phyloP scores from a whole-genome alignment of 257 asterid genomes.

The Solanum bulbocastanum region DNA sequence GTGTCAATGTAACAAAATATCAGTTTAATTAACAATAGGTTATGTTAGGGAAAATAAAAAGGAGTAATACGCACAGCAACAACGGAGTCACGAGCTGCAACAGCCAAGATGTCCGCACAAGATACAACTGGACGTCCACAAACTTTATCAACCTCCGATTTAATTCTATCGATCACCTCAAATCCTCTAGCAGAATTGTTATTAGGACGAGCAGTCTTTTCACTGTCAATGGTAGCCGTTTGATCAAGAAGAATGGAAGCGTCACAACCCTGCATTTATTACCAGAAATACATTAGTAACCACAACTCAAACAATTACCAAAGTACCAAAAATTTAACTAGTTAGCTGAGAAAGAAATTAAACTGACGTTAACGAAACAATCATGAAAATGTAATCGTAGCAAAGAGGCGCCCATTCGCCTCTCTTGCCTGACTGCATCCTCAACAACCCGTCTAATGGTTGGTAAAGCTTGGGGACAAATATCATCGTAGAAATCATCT shows the following conservation, averaged over 20 bases:
- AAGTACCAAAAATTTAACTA: neutral
- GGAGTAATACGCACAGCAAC: too few species aligned
- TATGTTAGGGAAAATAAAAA: too few species aligned
- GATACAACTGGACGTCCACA: constrained; percentile 33
- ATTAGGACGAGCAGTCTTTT: constrained; percentile 5
- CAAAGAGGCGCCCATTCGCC: too few species aligned
- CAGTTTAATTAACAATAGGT: too few species aligned
- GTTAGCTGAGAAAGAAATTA: too few species aligned
- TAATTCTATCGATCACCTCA: constrained; percentile 41
- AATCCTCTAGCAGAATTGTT: constrained; percentile 34
- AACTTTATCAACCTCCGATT: constrained; percentile 19
- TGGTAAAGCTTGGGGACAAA: too few species aligned
- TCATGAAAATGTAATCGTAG: too few species aligned
- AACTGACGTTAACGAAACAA: too few species aligned
- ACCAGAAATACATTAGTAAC: neutral
- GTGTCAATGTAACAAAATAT: too few species aligned
- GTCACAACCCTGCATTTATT: constrained; percentile 34
- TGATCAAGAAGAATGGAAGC: constrained; percentile 35
- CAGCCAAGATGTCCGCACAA: constrained; percentile 47
- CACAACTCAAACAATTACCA: neutral
- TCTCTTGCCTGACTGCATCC: too few species aligned
- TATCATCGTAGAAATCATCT: too few species aligned
- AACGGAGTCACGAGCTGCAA: constrained; percentile 43
- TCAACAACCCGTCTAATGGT: too few species aligned
- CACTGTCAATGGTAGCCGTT: constrained; percentile 21